Evolutionary conservation across 2,329 filamentous ascomycete species (phyloP).

Genomic region (Pseudogymnoascus sp.): DNA sequence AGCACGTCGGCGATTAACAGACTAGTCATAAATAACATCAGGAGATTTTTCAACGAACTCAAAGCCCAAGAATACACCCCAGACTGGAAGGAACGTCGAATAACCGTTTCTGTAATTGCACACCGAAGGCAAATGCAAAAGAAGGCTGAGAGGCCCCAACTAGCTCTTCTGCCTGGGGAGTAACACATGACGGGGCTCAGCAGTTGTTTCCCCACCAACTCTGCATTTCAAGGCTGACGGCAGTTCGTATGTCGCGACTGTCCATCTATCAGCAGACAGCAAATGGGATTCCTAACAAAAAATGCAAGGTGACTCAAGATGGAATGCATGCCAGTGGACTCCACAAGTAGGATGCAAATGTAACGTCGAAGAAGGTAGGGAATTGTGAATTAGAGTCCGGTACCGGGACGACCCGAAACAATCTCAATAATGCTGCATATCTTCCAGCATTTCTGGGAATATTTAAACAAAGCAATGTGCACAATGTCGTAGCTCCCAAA

Average conservation of each 20-base stretch:
- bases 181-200: constrained; percentile 2
- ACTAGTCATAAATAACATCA: background rate
- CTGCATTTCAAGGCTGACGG: constrained; percentile 8
- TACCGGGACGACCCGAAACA: background rate
- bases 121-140: background rate
- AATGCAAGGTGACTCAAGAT: constrained; percentile 1
- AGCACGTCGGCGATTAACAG: background rate
- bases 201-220: background rate
- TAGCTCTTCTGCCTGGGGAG: background rate
- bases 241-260: background rate
- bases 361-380: background rate
- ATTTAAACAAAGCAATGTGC: background rate
- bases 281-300: background rate
- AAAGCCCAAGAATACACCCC: background rate
- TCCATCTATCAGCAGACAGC: constrained; percentile 6
- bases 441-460: background rate
- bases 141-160: background rate
- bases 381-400: constrained; percentile 2
- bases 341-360: constrained; percentile 3
- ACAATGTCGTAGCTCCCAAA: background rate
- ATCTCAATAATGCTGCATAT: background rate
- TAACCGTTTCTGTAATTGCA: background rate
- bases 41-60: background rate
- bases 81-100: background rate
- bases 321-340: background rate